phyloP scores from a whole-genome alignment of 2,329 filamentous ascomycete genomes.

The Colletotrichum graminicola region DNA sequence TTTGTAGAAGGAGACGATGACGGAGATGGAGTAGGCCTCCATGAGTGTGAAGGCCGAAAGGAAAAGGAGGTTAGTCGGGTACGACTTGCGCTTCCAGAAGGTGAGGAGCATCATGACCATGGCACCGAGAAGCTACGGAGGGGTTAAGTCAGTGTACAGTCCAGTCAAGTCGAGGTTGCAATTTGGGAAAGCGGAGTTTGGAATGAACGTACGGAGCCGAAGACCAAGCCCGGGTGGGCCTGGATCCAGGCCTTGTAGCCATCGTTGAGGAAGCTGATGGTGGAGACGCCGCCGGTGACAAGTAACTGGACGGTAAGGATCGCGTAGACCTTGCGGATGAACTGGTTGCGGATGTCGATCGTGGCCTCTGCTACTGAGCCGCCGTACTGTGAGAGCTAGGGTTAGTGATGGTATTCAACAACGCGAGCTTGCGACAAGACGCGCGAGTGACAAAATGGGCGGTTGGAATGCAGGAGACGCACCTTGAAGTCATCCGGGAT shows the following conservation, averaged over 20 bases:
- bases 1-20: constrained; percentile 92
- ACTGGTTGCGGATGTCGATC: constrained; percentile 95
- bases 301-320: constrained; percentile 97
- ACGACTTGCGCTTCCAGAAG: constrained; percentile 95
- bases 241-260: constrained; percentile 91
- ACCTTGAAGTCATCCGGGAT: constrained; percentile 98
- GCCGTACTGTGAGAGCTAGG: constrained; percentile 75
- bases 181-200: constrained; percentile 11
- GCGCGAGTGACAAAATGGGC: no score
- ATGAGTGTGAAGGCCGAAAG: constrained; percentile 89
- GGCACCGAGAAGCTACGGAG: constrained; percentile 76
- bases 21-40: constrained; percentile 93
- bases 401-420: constrained; percentile 30
- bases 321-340: constrained; percentile 96
- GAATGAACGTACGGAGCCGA: constrained; percentile 73
- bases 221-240: constrained; percentile 84
- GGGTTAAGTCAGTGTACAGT: constrained; percentile 42
- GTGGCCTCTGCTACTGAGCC: constrained; percentile 94
- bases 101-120: constrained; percentile 88
- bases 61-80: constrained; percentile 95
- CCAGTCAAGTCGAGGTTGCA: background rate
- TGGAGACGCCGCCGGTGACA: constrained; percentile 83
- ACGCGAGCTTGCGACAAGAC: background rate
- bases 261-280: constrained; percentile 85
- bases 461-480: constrained; percentile 22